These are phyloP conservation scores for Xylaria sp. DNA, from an alignment of 2,329 filamentous ascomycete species.

Conservation along the genomic window DNA sequence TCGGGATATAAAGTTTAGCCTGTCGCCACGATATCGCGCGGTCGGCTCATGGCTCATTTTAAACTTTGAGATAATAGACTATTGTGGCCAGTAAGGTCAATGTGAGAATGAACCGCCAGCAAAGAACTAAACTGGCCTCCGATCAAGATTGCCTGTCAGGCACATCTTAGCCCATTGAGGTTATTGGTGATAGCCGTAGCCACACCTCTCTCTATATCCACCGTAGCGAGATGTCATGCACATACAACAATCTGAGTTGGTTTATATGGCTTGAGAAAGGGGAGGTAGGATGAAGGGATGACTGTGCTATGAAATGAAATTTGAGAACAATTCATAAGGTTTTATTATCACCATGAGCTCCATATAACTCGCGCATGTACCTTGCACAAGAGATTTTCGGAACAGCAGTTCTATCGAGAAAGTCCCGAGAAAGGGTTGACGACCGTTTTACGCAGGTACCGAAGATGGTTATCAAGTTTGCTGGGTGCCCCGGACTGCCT, in stretches of 20 bases:
- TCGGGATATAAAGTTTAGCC: not conserved
- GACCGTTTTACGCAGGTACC: not conserved
- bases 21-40: not conserved
- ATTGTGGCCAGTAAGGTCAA: not conserved
- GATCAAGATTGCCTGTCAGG: not conserved
- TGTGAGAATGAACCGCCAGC: not conserved
- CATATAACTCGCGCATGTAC: not conserved
- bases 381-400: not conserved
- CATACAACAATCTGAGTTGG: not conserved
- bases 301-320: not conserved
- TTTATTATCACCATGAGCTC: not conserved
- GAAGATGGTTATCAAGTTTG: not conserved
- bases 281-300: not conserved
- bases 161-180: not conserved
- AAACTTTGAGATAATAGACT: not conserved
- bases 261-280: constrained; percentile 16
- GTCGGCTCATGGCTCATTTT: not conserved
- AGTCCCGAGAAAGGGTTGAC: not conserved
- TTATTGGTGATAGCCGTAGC: not conserved
- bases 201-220: too few species aligned
- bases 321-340: not conserved
- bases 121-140: not conserved
- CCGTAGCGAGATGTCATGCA: not conserved
- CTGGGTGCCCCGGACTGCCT: too few species aligned
- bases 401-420: not conserved